Conservation (phyloP, 371 early-diverging fungal genomes). For the Encephalitozoon intestinalis region DNA sequence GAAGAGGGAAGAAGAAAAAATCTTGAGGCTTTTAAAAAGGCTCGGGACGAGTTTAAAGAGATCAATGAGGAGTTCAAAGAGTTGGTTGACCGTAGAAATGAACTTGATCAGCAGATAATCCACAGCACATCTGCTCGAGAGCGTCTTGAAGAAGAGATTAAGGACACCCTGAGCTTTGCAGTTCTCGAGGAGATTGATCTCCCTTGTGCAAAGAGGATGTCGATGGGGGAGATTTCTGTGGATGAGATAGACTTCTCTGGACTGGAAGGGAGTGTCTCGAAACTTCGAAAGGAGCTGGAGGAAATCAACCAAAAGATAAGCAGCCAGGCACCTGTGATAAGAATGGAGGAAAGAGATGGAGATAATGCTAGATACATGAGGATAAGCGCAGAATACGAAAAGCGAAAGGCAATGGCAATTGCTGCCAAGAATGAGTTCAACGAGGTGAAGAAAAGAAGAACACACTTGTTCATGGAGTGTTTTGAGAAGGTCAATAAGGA, state of each 20-base stretch:
- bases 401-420: constrained; percentile 19
- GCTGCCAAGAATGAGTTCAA: constrained; percentile 66
- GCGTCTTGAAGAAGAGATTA: constrained; percentile 40
- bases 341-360: neutral
- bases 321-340: neutral
- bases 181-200: constrained; percentile 19
- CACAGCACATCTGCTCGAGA: neutral
- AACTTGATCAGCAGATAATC: constrained; percentile 17
- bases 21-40: neutral
- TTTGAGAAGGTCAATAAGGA: constrained; percentile 74
- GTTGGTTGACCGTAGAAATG: neutral
- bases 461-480: constrained; percentile 71
- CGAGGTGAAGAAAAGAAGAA: constrained; percentile 71
- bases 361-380: neutral
- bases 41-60: neutral
- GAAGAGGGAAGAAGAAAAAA: constrained; percentile 66
- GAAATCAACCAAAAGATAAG: constrained; percentile 1
- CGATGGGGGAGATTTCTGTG: neutral
- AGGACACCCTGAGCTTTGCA: constrained; percentile 27
- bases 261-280: neutral
- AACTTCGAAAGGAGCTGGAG: neutral
- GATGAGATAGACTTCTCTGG: constrained; percentile 46
- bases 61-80: neutral
- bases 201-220: neutral
- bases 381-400: constrained; percentile 41